Conservation (phyloP, 2,329 filamentous ascomycete species). For the Colletotrichum ledebouriae region DNA sequence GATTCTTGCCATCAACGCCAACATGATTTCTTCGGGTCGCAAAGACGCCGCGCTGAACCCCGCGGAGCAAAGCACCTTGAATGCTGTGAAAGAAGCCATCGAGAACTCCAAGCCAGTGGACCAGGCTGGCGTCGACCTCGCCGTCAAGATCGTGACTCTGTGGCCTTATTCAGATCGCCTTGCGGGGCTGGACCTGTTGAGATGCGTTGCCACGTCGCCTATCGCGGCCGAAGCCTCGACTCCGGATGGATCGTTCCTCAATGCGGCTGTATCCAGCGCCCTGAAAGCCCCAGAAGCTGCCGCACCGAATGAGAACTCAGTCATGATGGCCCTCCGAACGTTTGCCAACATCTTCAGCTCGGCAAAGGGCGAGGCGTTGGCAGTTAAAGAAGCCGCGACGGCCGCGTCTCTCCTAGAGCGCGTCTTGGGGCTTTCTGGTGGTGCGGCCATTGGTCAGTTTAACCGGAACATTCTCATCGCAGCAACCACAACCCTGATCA, state of each 20-base stretch:
- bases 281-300: conserved; percentile 62
- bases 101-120: conserved; percentile 67
- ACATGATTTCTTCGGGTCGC: conserved; percentile 76
- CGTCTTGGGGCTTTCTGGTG: conserved; percentile 66
- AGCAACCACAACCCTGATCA: conserved; percentile 84
- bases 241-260: conserved; percentile 70
- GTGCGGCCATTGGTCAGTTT: conserved; percentile 62
- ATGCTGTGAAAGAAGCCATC: conserved; percentile 72
- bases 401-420: conserved; percentile 74
- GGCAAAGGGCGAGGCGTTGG: conserved; percentile 75
- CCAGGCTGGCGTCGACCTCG: conserved; percentile 69
- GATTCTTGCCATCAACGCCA: conserved; percentile 79
- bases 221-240: conserved; percentile 73
- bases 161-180: conserved; percentile 89
- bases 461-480: conserved; percentile 90
- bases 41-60: conserved; percentile 83
- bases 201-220: conserved; percentile 81
- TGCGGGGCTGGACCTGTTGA: conserved; percentile 87
- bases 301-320: conserved; percentile 79
- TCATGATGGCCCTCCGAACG: conserved; percentile 87
- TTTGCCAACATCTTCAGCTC: conserved; percentile 89
- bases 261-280: conserved; percentile 58
- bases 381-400: conserved; percentile 69
- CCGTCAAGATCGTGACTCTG: conserved; percentile 78
- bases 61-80: conserved; percentile 74